Base-by-base conservation (phyloP, 345 rosid genomes). In the Lepidium sativum region DNA sequence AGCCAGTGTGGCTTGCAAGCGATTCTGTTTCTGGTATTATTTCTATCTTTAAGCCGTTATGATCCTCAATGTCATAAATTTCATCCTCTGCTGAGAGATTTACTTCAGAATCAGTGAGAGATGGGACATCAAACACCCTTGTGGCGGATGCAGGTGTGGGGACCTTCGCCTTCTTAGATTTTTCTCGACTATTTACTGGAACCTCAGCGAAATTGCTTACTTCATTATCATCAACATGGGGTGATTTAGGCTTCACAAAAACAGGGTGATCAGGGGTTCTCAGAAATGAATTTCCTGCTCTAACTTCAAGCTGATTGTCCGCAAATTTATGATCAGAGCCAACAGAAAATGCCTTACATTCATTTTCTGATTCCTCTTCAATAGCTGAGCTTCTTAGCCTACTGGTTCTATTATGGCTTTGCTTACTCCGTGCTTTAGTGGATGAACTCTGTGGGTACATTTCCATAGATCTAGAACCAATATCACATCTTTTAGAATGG, bases 141-240 rank as follows among this genome's bases (percentile, higher is more conserved):
- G 43, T 63, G 16, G 75, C 40, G 14, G 76, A 50, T 35, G 54
- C 61, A 53, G 64, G 60, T 12, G 74, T 43, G 59, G 41, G 55
- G 45, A 38, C 35, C 63, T 39, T 70, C 56, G 42, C 72, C 59
- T 60, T 78, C 20, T 55, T 32, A 40, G 63, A 61, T 45, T 33
- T 58, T 38, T 52, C 68, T 53, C 21, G 60, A 54, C 71, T 41
- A 54, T 75, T 60, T 53, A 56, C 47, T 48, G 16, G 67, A 51
- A 58, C 49, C 62, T 63, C 71, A 57, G 57, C 31, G 52, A 79
- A 43, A 45, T 49, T 48, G 52, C 33, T 25, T 48, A 75, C 81
- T 56, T 56, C 79, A 27, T 33, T 35, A 57, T 77, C 76, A 75
- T 69, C 73, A 61, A 83, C 81, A 74, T 75, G 67, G 68, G 74